Base-by-base conservation (phyloP, 352 stramenopile genomes). In the Thraustochytrium striatum region DNA sequence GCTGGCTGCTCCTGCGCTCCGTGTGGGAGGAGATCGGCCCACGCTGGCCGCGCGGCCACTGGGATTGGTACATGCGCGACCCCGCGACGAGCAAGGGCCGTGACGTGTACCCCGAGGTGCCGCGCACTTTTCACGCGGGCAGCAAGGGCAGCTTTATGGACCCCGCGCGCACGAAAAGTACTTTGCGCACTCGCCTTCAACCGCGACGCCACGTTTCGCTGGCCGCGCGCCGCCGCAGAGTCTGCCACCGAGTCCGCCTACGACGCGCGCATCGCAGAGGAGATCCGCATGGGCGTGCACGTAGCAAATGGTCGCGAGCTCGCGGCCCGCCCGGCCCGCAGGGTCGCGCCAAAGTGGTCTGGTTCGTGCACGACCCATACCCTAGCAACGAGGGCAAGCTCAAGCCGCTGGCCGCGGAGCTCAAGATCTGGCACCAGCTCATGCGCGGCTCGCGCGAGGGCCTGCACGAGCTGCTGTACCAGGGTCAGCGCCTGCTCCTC, bases 121-220 rank as follows among this genome's bases (percentile, higher is more conserved):
- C 85, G 9, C 73, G 86, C 13, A 78, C 78, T 25, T 89, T 82
- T 69, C 86, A 90, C 83, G 85, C 83, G 43, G 86, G 86, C 3
- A 50, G 83, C 13, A 86, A 87, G 61, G 86, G 86, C 0, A 88
- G 85, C 25, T 89, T 89, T 61, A 89, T 89, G 85, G 78, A 87
- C 50, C 35, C 61, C 7, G 33, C 7, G 86, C 82, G 47, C 86
- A 89, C 72, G 68, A 84, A 43, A 79, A 70, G 38, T 89, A 89
- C 57, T 89, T 89, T 61, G 59, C 57, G 41, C 82, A 52, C 87
- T 89, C 36, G 61, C n/a, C 19, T 82, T 61, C 65, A 75, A 75
- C 25, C 61, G 8, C 5, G 65, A 75, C 30, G 8, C 65, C 0
- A 41, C 39, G 19, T 75, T 75, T 25, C 65, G 50, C 32, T 75